Base-by-base conservation (phyloP, 2,329 filamentous ascomycete species). In the Microdochium trichocladiopsis region DNA sequence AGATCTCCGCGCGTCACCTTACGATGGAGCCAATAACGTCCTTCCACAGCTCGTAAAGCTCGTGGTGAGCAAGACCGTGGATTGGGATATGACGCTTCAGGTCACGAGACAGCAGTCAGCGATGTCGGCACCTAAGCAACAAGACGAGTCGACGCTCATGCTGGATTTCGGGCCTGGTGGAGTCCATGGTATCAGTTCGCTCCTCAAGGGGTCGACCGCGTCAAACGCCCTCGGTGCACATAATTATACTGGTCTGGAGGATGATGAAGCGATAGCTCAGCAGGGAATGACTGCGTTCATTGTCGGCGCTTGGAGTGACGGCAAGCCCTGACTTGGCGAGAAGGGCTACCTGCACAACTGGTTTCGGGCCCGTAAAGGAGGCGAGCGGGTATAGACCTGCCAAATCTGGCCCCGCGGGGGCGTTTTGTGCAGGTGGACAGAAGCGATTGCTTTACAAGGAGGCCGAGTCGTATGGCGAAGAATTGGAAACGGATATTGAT, bases 81-180 rank as follows among this genome's bases (percentile, higher is more conserved):
- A 63, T 45, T 67, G 63, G 65, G 53, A 54, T 10, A 54, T 56
- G 48, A 59, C 57, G 21, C 50, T 52, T 3, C 62, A 66, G 51
- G 51, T 57, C 5, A 16, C 14, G 33, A 16, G 33, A 37, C 12
- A 16, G 14, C 28, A 8, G 28, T 14, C 28, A 33, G 28, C 14
- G 28, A 14, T 8, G 28, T 8, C 28, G 28, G 28, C 8, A 33
- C 28, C 14, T 14, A 14, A 14, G 28, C 28, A 33, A 33, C 8
- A 33, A 14, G 28, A 8, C 8, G 55, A 54, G 33, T 60, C 62
- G 9, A 67, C 66, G 36, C 66, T 68, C 45, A 65, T 69, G 24
- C 45, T 69, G 0, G 65, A 63, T 52, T 66, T 69, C 49, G 66
- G 65, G 11, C 63, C 64, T 22, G 65, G 63, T 3, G 57, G 59